Conservation (phyloP, 352 stramenopile species). For the Phytophthora kernoviae region DNA sequence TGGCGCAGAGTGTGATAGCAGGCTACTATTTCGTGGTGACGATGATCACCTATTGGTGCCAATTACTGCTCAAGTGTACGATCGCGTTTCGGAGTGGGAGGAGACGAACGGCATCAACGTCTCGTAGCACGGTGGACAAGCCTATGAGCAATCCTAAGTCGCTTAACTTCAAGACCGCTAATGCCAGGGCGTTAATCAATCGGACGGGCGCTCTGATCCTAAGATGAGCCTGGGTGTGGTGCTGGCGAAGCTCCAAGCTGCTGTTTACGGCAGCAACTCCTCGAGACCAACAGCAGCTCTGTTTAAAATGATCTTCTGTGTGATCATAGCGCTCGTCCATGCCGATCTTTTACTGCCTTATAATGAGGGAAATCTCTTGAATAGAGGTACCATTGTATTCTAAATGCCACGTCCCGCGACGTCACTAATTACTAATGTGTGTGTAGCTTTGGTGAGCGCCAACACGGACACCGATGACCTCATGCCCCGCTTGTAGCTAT, state of each 20-base stretch:
- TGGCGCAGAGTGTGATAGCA: slow-evolving; percentile 55
- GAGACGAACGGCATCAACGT: slow-evolving; percentile 77
- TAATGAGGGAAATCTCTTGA: background rate
- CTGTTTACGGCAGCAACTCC: background rate
- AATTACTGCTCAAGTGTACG: slow-evolving; percentile 72
- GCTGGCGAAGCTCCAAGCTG: background rate
- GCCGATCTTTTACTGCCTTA: background rate
- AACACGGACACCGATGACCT: too few species aligned
- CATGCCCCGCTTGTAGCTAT: too few species aligned
- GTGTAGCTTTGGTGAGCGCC: background rate
- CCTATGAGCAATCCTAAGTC: slow-evolving; percentile 50
- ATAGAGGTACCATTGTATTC: background rate
- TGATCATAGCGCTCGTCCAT: background rate
- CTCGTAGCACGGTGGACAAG: slow-evolving; percentile 66
- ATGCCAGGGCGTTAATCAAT: too few species aligned
- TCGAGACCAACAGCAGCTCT: background rate
- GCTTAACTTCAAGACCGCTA: slow-evolving; percentile 16
- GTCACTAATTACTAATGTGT: background rate
- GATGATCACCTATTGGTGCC: slow-evolving; percentile 64
- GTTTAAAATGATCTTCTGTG: too few species aligned
- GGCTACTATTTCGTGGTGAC: slow-evolving; percentile 70
- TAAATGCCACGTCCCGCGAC: background rate
- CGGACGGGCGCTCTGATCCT: background rate
- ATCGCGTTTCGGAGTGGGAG: slow-evolving; percentile 72
- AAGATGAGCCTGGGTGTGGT: background rate